phyloP scores from a whole-genome alignment of 2,329 filamentous ascomycete genomes.

The Pseudocercospora pini-densiflorae region DNA sequence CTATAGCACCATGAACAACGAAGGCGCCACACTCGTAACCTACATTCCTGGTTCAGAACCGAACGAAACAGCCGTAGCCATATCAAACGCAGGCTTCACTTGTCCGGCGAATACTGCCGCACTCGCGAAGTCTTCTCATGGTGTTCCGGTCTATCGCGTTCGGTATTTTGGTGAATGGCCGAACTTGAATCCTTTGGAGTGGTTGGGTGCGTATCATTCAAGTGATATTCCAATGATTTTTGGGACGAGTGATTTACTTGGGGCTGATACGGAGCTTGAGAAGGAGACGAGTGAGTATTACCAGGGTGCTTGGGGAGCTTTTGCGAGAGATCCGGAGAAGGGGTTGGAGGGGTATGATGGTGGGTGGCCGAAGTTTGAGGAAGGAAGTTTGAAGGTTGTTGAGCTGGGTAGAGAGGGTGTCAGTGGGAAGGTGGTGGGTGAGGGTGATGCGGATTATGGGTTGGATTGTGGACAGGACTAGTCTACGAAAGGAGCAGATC shows the following conservation, averaged over 20 bases:
- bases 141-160: conserved; percentile 35
- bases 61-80: conserved; percentile 21
- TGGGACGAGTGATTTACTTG: conserved; percentile 30
- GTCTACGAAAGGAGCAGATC: neutral
- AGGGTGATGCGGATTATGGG: neutral
- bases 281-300: conserved; percentile 30
- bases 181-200: conserved; percentile 22
- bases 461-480: neutral
- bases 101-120: conserved; percentile 52
- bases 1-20: conserved; percentile 21
- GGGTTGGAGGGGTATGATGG: conserved; percentile 31
- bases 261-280: conserved; percentile 24
- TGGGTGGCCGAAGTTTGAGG: conserved; percentile 25
- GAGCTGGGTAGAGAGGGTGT: conserved; percentile 13
- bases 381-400: conserved; percentile 17
- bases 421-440: neutral
- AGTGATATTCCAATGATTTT: conserved; percentile 40
- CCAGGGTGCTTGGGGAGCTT: conserved; percentile 39
- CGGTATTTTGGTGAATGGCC: conserved; percentile 37
- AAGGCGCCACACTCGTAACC: conserved; percentile 20
- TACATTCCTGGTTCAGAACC: conserved; percentile 12
- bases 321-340: conserved; percentile 39
- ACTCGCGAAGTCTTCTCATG: conserved; percentile 39
- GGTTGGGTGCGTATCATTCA: conserved; percentile 41
- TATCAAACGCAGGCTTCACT: conserved; percentile 9